Conservation (phyloP, 257 asterid species). For the Leonotis leonurus region DNA sequence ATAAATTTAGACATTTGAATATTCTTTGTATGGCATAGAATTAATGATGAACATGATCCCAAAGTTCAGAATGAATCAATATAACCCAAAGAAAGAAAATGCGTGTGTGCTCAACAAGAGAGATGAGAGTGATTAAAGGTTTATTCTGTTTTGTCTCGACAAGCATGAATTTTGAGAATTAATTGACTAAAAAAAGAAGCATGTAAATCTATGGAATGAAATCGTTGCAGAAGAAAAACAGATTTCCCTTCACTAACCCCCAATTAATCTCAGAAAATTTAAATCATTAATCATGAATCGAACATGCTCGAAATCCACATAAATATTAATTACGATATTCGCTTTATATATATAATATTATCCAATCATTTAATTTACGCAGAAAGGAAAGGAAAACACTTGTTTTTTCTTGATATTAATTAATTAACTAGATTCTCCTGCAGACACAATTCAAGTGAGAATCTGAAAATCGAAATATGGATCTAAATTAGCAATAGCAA, state of each 20-base stretch:
- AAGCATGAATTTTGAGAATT: not conserved
- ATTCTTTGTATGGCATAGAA: too few species aligned
- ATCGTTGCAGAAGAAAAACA: not conserved
- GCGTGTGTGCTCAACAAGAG: not conserved
- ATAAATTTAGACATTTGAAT: too few species aligned
- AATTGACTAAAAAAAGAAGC: not conserved
- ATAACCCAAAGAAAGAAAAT: not conserved
- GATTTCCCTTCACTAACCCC: not conserved
- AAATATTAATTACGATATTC: too few species aligned
- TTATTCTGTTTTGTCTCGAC: slow-evolving; percentile 2
- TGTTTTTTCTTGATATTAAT: too few species aligned
- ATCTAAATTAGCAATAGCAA: not conserved
- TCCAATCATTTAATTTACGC: not conserved
- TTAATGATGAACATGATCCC: not conserved
- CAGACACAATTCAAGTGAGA: not conserved
- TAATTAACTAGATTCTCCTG: slow-evolving; percentile 12
- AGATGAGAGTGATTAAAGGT: not conserved
- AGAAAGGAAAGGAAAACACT: not conserved
- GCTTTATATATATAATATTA: too few species aligned
- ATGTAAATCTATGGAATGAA: not conserved
- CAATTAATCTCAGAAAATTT: not conserved
- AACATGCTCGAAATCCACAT: not conserved
- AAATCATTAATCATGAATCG: not conserved
- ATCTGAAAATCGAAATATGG: not conserved
- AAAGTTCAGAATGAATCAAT: not conserved